These are phyloP conservation scores for Populus hybrid DNA, from an alignment of 441 rosid genomes.

Conservation along the genomic window DNA sequence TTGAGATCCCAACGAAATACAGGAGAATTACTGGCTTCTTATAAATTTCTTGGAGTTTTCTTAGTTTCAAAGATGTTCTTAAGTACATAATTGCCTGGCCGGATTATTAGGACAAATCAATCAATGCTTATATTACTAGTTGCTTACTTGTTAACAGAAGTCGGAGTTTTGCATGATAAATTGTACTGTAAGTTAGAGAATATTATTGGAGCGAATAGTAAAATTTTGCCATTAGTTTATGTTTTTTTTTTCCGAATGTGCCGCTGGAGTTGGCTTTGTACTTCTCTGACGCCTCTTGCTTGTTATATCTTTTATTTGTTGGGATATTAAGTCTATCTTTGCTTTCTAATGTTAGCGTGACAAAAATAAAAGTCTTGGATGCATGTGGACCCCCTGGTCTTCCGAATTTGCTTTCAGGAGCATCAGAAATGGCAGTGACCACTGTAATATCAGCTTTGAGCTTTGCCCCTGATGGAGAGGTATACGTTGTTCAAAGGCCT, in stretches of 20 bases:
- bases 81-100: not conserved
- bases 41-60: not conserved
- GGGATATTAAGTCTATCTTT: constrained; percentile 10
- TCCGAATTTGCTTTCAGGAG: constrained; percentile 64
- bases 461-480: constrained; percentile 96
- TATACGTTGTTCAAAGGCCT: constrained; percentile 13
- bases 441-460: constrained; percentile 76
- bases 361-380: constrained; percentile 75
- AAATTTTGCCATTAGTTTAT: not conserved
- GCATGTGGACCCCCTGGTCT: constrained; percentile 94
- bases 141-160: not conserved
- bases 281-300: not conserved
- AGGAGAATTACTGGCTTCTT: too few species aligned
- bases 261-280: not conserved
- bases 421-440: constrained; percentile 48
- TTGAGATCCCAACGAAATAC: not conserved
- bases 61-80: not conserved
- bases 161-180: not conserved
- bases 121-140: not conserved
- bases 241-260: not conserved
- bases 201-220: not conserved
- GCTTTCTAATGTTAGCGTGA: constrained; percentile 40
- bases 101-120: not conserved
- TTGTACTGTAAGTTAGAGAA: not conserved
- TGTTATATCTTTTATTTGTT: not conserved